Conservation (phyloP, 2,329 filamentous ascomycete species). For the Neocucurbitaria cava region DNA sequence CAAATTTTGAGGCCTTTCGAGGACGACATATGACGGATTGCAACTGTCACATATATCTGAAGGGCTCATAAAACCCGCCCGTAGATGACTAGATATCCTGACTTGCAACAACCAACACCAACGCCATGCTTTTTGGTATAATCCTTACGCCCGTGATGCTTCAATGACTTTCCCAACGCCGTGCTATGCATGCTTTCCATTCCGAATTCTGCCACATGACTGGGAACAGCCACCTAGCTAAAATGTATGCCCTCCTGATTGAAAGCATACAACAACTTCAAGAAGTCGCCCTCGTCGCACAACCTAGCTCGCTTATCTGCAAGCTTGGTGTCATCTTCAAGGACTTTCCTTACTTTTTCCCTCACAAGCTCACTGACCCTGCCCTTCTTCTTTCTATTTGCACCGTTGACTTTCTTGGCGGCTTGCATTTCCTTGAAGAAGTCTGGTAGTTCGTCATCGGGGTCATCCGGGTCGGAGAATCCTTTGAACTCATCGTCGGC, state of each 20-base stretch:
- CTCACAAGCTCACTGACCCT: constrained; percentile 82
- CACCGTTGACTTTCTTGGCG: constrained; percentile 58
- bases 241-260: constrained; percentile 96
- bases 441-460: constrained; percentile 75
- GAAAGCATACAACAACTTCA: constrained; percentile 81
- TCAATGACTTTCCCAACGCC: constrained; percentile 18
- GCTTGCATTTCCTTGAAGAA: constrained; percentile 76
- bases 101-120: constrained; percentile 11
- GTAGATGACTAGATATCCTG: background rate
- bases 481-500: constrained; percentile 57
- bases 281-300: constrained; percentile 92
- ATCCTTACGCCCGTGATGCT: constrained; percentile 4
- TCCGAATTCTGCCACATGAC: background rate
- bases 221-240: constrained; percentile 55
- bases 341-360: constrained; percentile 83
- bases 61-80: no score
- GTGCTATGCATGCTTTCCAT: constrained; percentile 15
- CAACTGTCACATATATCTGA: background rate
- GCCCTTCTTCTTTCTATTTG: constrained; percentile 74
- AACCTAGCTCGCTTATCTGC: constrained; percentile 82
- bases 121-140: constrained; percentile 8
- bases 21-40: constrained; percentile 24
- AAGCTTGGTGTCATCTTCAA: constrained; percentile 80
- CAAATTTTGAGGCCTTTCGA: constrained; percentile 84
- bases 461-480: constrained; percentile 63